A percentile compares a stretch with the other conserved stretches of the same genome.
Evolutionary conservation across 2,329 filamentous ascomycete genomes (phyloP).

Genomic region (Xylaria sp.): DNA sequence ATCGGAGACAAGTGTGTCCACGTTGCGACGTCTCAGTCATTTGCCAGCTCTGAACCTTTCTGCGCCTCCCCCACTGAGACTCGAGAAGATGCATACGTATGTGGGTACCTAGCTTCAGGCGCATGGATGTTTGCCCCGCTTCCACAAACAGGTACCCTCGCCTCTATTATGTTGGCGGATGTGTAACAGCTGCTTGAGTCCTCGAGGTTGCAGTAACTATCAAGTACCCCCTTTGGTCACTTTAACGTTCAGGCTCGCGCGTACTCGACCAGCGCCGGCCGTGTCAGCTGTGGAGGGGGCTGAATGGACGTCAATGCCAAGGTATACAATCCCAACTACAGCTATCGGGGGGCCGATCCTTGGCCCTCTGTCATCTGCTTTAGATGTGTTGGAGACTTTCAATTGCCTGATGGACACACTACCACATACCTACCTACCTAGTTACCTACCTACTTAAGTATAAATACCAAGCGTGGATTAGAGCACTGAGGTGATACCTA

Average conservation of each 20-base stretch:
- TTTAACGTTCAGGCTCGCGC: neutral
- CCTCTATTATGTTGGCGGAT: too few species aligned
- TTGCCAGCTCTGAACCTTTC: conserved; percentile 16
- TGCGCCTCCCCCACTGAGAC: conserved; percentile 18
- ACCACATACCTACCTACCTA: conserved; percentile 4
- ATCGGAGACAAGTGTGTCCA: conserved; percentile 22
- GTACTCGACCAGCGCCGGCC: conserved; percentile 15
- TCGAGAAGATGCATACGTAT: too few species aligned
- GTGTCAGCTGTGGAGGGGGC: conserved; percentile 13
- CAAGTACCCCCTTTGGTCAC: too few species aligned
- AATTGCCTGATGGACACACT: conserved; percentile 12
- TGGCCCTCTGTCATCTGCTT: conserved; percentile 11
- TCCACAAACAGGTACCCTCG: too few species aligned
- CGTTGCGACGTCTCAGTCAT: conserved; percentile 24
- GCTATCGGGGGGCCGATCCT: conserved; percentile 11
- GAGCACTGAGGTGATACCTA: neutral
- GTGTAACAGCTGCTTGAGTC: too few species aligned
- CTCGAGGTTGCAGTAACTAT: too few species aligned
- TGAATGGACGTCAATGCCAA: conserved; percentile 24
- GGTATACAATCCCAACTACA: conserved; percentile 18
- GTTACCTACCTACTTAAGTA: too few species aligned
- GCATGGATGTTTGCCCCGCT: too few species aligned
- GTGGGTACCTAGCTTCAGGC: too few species aligned
- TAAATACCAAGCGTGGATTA: neutral
- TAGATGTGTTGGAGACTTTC: conserved; percentile 4